phyloP scores from a whole-genome alignment of 768 basidiomycete genomes.

The Lactarius sanguifluus region DNA sequence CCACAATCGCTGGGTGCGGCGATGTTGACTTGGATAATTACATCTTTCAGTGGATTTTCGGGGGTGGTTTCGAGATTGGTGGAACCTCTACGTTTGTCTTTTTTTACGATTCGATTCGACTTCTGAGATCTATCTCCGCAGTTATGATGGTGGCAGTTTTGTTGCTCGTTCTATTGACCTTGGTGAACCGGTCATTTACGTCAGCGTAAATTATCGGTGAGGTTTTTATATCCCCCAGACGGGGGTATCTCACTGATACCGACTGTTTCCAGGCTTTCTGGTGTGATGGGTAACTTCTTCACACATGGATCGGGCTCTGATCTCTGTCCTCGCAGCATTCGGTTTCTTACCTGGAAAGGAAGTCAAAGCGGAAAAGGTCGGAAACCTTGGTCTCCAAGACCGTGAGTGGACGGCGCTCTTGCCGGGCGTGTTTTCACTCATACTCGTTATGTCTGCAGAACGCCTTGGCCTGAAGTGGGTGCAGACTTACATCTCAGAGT shows the following conservation, averaged over 20 bases:
- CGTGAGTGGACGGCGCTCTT: conserved; percentile 40
- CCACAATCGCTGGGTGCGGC: background rate
- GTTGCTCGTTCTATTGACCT: conserved; percentile 33
- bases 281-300: conserved; percentile 1
- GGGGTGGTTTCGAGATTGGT: conserved; percentile 29
- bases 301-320: background rate
- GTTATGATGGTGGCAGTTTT: conserved; percentile 31
- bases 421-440: background rate
- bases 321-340: conserved; percentile 36
- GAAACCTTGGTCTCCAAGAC: conserved; percentile 68
- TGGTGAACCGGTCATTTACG: conserved; percentile 31
- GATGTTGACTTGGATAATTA: background rate
- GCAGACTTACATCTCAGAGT: conserved; percentile 59
- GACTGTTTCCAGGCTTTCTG: conserved; percentile 21
- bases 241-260: background rate
- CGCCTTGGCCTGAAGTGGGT: conserved; percentile 63
- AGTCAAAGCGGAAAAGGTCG: conserved; percentile 50
- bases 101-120: background rate
- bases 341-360: conserved; percentile 55
- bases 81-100: conserved; percentile 19
- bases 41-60: conserved; percentile 32
- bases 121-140: conserved; percentile 1
- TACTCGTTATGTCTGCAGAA: conserved; percentile 38
- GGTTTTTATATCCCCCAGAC: background rate
- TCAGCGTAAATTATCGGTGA: conserved; percentile 36